Evolutionary conservation across 108 stramenopile species (phyloP), one percentile per base, ranked within the genome.

Genomic region (Cyclostephanos tholiformis): DNA sequence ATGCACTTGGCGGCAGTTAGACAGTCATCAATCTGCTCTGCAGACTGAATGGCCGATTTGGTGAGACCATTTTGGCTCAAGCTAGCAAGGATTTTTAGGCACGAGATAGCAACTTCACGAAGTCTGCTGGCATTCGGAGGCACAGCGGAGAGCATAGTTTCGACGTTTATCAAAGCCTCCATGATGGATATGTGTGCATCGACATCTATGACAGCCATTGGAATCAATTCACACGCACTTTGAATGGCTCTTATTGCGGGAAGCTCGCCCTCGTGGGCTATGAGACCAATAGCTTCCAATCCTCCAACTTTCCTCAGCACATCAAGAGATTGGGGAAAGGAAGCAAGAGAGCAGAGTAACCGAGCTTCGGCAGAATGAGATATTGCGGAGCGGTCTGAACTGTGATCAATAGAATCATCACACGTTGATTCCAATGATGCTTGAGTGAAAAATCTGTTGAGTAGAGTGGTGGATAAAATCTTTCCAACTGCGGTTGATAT

Each of bases 221-320:
- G 83, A 64, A 87, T 76, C n/a, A 79, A 73, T 38, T 84, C 70
- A 59, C 88, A 89, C 17, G 84, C 93, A 71, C 77, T 79, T 59
- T 67, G 65, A n/a, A 94, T 57, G 9, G 88, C 93, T 27, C 53
- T 43, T 52, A 94, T 71, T 10, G 91, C 91, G 0, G 74, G 27
- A 2, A 88, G 29, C 36, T 90, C 84, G 13, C 93, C 93, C 60
- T 94, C 93, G 23, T 84, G 87, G 12, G 93, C 93, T 56, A 94
- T 72, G 39, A 89, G 86, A 56, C 86, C 79, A 16, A 94, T 66
- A 30, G 93, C 93, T 68, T 91, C 85, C 17, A 92, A 72, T 14
- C 93, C 93, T 12, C 88, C 89, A 39, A 87, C 62, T 29, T 78
- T 79, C 60, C 83, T 76, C 19, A 94, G 72, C n/a, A 77, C 65